Evolutionary conservation across 305 asterid species (phyloP).

Genomic region (Fraxinus nigra): DNA sequence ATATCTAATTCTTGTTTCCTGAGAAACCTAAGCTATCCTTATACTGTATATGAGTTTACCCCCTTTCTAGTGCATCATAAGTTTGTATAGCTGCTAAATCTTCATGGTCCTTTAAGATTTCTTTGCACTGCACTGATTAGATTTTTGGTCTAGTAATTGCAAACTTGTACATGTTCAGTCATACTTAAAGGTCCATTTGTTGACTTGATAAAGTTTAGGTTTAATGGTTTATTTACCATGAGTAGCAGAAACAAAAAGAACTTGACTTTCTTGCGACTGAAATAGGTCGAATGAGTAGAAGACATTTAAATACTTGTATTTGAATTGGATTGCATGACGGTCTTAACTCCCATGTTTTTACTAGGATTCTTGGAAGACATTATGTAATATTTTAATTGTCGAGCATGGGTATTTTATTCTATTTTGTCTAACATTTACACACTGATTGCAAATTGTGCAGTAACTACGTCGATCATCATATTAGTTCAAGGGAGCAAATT

Average conservation of each 20-base stretch:
- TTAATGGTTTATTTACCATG: not conserved
- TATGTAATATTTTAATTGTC: slow-evolving; percentile 2
- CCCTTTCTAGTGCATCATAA: slow-evolving; percentile 15
- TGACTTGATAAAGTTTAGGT: slow-evolving; percentile 14
- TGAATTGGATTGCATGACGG: slow-evolving; percentile 13
- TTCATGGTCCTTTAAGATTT: slow-evolving; percentile 4
- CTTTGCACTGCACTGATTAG: slow-evolving; percentile 1
- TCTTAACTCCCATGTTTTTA: slow-evolving; percentile 4
- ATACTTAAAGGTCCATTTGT: not conserved
- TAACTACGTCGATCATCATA: slow-evolving; percentile 87
- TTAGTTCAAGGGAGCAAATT: slow-evolving; percentile 97
- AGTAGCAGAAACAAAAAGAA: slow-evolving; percentile 4
- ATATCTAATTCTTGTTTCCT: slow-evolving; percentile 1
- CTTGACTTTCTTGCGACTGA: slow-evolving; percentile 3
- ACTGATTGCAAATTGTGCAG: slow-evolving; percentile 51
- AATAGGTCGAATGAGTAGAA: slow-evolving; percentile 1
- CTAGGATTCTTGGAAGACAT: slow-evolving; percentile 8
- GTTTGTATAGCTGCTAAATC: not conserved
- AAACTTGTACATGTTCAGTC: not conserved
- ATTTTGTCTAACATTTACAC: slow-evolving; percentile 11
- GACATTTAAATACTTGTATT: slow-evolving; percentile 8
- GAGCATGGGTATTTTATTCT: slow-evolving; percentile 2
- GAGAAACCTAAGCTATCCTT: slow-evolving; percentile 13
- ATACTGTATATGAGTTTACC: slow-evolving; percentile 2
- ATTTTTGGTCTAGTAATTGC: slow-evolving; percentile 11